Evolutionary conservation across 2,329 filamentous ascomycete genomes (phyloP), one percentile per base, ranked within the genome.

Genomic region (Blastomyces emzantsi): DNA sequence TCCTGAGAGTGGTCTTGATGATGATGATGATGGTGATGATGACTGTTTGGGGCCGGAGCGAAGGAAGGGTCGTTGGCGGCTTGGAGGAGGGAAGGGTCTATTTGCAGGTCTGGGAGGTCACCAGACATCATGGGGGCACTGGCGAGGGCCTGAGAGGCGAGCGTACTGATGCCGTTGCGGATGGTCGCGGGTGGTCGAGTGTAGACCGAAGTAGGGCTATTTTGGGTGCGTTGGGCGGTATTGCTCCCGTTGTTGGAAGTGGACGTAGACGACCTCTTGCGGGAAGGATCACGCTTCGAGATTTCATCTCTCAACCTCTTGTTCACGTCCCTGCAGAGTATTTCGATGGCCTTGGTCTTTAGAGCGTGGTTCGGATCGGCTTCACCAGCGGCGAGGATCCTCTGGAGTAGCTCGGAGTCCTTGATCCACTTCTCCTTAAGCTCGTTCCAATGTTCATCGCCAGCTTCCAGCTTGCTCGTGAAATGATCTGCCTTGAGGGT

Each of bases 311-410:
- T 83, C 62, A 89, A 80, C 58, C 90, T 82, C 76, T 92, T 92
- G 82, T 90, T 87, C 22, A 90, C 87, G 74, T 93, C 90, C 61
- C 86, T 82, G 61, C 88, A 88, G 3, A 94, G 76, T 0, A 89
- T 80, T 66, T 92, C 88, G 57, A 92, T 74, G 1, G 88, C 88
- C 67, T 84, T 86, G 43, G 84, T 72, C 72, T 86, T 89, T 56
- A 79, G 75, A 28, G 75, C 70, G 63, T 85, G 80, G 28, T 81
- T 77, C 1, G 83, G 79, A 66, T 87, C 83, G 1, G 78, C 73
- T 17, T 79, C 76, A 2, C 79, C 81, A 0, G 78, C 75, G 0
- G 79, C 78, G 9, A 90, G 75, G 11, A 85, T 81, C 8, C 74
- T 77, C 64, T 80, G 82, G 19, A 90, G 75, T 4, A 86, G 72